Base-by-base conservation (phyloP, 1,284 basidiomycete genomes). In the Nidula niveotomentosa region DNA sequence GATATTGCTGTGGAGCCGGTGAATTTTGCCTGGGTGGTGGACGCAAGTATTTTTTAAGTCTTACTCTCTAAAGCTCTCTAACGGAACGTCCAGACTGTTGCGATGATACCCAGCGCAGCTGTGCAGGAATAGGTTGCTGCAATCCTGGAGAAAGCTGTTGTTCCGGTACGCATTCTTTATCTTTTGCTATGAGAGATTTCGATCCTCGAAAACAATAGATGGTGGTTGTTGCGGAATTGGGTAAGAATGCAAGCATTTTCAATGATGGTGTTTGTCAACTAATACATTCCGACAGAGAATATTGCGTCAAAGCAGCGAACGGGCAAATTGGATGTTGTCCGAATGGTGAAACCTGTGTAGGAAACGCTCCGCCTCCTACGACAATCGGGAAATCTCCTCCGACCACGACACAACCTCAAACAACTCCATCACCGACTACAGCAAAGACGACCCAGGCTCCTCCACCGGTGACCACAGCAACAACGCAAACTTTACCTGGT, bases 261-360 rank as follows among this genome's bases (percentile, higher is more conserved):
- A 15, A 12, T 41, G 3, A 41, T 15, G 15, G 12, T n/a, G 10
- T 12, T 41, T 41, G 15, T 12, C 39, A 12, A 12, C 12, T 41
- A 12, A 12, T 2, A 12, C 5, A 12, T 41, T 41, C 15, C 5
- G 39, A 41, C 45, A 46, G 45, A n/a, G 34, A 43, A 9, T 41
- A 51, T 36, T 23, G 37, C 13, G 18, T 51, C 36, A 10, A n/a
- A 18, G 45, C 45, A 23, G 9, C 45, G 18, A 23, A 46, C 17
- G 49, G 49, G 10, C 12, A 51, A 30, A 51, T 12, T 23, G 56
- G 58, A 2, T 59, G 58, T 46, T 59, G 58, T 37, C 56, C 58
- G 10, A 51, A 34, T 12, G 58, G 58, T n/a, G 30, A 53, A 33
- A 33, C 55, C 13, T 59, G 48, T 34, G 18, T 53, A 17, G 50